Evolutionary conservation across 495 filamentous ascomycete genomes (phyloP), one percentile per base, ranked within the genome.

Genomic region (Choiromyces venosus): DNA sequence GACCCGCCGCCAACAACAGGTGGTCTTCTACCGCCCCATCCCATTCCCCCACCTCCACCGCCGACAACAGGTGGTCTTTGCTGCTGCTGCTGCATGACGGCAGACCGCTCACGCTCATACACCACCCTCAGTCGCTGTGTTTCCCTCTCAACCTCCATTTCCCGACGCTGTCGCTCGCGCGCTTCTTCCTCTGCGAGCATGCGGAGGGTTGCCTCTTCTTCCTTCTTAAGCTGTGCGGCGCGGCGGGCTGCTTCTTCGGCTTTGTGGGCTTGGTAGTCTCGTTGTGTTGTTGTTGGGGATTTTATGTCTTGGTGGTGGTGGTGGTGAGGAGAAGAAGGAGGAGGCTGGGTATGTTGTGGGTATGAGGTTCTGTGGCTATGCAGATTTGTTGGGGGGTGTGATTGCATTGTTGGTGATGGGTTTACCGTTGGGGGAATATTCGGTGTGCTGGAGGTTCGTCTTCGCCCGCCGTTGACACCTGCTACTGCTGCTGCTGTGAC

Each of bases 141-240:
- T 82, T 98, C 95, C 71, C 88, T 88, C 35, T 92, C 90, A 19
- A 97, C 84, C 75, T 92, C 92, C 2, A 86, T 88, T 70, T 96
- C 87, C 37, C 87, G 87, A 37, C 85, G 83, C n/a, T 85, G 85
- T 0, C 86, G 86, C 39, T 90, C 88, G 44, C 88, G 87, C 38
- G 92, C 90, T 82, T 97, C 93, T 7, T 90, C 88, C 56, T 92
- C 91, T 3, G 76, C 71, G 1, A 96, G 86, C 85, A 94, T 91
- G 8, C 67, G 69, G 5, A 71, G 65, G 10, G 76, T 76, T 46
- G 71, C 79, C 87, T 89, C 82, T 90, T 89, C 65, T 91, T 90
- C 88, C 72, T 87, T 87, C 72, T 89, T 86, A 83, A 93, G 92
- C 68, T 85, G 86, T 36, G 84, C 82, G 25, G 88, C 89, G 56